These are phyloP conservation scores for Mortierella sp. DNA, from an alignment of 371 early-diverging fungal species.

Conservation along the genomic window DNA sequence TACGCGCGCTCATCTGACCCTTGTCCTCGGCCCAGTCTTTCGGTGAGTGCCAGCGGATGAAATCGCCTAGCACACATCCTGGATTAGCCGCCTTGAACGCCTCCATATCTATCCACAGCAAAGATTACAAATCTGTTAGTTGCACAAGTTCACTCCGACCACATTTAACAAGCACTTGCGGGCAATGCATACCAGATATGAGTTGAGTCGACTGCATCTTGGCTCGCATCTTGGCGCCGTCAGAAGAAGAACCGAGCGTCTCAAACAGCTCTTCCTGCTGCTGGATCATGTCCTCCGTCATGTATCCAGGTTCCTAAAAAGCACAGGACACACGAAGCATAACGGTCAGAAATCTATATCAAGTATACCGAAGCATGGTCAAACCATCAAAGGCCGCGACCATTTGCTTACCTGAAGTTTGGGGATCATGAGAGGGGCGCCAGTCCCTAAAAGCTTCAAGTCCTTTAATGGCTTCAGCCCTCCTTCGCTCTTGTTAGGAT, in stretches of 20 bases:
- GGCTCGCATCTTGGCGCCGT: conserved; percentile 82
- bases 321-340: too few relatives aligned
- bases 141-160: neutral
- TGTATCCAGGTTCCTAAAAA: conserved; percentile 82
- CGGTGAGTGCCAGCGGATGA: conserved; percentile 97
- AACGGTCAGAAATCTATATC: neutral
- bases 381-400: too few relatives aligned
- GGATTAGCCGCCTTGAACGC: conserved; percentile 73
- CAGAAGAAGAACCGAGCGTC: conserved; percentile 78
- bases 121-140: neutral
- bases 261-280: conserved; percentile 85
- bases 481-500: conserved; percentile 58
- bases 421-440: conserved; percentile 77
- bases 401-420: conserved; percentile 68
- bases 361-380: neutral
- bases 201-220: conserved; percentile 86
- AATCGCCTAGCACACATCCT: conserved; percentile 82
- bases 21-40: conserved; percentile 77
- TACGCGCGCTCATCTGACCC: conserved; percentile 80
- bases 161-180: neutral
- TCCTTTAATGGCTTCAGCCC: conserved; percentile 55
- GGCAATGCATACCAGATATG: conserved; percentile 64
- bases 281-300: conserved; percentile 93
- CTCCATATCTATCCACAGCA: conserved; percentile 62
- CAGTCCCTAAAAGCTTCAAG: conserved; percentile 65